phyloP scores from a whole-genome alignment of 768 basidiomycete genomes.

The Rhizopogon sp. region DNA sequence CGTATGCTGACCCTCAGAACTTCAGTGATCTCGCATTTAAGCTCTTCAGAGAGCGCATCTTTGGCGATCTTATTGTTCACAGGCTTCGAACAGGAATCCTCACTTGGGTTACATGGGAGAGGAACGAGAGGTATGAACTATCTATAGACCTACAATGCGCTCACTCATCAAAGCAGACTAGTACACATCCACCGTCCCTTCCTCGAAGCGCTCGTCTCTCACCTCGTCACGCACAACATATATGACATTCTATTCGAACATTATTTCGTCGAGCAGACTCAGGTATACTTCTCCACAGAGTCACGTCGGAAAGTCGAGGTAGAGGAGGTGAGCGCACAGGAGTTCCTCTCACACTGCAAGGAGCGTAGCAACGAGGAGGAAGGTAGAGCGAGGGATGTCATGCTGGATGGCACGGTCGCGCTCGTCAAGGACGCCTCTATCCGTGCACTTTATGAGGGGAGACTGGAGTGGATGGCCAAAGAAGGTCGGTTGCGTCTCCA shows the following conservation, averaged over 20 bases:
- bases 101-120: constrained; percentile 53
- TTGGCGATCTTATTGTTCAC: constrained; percentile 41
- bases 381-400: constrained; percentile 44
- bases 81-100: constrained; percentile 41
- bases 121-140: constrained; percentile 32
- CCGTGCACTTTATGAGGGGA: constrained; percentile 40
- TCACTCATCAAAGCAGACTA: constrained; percentile 21
- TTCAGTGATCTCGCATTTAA: constrained; percentile 52
- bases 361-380: constrained; percentile 51
- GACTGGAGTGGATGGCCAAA: constrained; percentile 39
- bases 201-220: constrained; percentile 48
- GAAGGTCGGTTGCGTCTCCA: constrained; percentile 25
- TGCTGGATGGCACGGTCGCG: constrained; percentile 46
- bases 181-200: constrained; percentile 33
- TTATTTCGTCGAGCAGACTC: constrained; percentile 45
- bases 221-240: constrained; percentile 52
- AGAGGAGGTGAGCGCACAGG: constrained; percentile 33
- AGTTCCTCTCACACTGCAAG: constrained; percentile 49
- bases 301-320: constrained; percentile 34
- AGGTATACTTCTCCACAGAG: constrained; percentile 50
- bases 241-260: constrained; percentile 55
- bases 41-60: constrained; percentile 46
- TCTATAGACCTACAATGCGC: background rate
- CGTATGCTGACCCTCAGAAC: constrained; percentile 10
- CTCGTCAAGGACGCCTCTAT: constrained; percentile 52